phyloP scores from a whole-genome alignment of 768 basidiomycete genomes.

The Amanita inopinata region DNA sequence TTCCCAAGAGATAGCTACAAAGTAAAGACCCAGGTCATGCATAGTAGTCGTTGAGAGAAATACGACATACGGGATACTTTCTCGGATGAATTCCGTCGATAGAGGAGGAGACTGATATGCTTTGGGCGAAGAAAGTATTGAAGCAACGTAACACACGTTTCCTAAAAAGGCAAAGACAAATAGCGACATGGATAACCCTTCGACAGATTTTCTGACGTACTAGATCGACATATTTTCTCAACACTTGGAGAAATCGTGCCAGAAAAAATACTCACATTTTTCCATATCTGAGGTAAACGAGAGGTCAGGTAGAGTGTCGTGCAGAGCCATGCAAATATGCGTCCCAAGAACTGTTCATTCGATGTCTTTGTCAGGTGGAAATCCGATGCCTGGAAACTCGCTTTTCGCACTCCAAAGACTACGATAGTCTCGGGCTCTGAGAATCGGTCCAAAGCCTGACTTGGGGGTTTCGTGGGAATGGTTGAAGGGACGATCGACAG shows the following conservation, averaged over 20 bases:
- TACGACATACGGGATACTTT: constrained; percentile 72
- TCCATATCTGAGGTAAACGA: constrained; percentile 97
- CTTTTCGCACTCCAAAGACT: not conserved
- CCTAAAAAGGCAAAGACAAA: constrained; percentile 93
- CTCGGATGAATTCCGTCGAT: constrained; percentile 59
- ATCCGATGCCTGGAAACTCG: not conserved
- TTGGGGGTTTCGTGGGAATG: not conserved
- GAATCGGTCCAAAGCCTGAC: not conserved
- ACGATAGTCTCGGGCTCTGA: not conserved
- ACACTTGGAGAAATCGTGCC: not conserved
- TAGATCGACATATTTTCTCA: constrained; percentile 20
- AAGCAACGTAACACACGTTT: constrained; percentile 87
- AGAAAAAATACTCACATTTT: constrained; percentile 70
- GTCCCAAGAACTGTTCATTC: constrained; percentile 66
- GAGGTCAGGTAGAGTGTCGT: constrained; percentile 90
- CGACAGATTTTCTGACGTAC: constrained; percentile 87
- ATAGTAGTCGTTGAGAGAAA: not conserved
- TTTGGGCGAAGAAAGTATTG: constrained; percentile 73
- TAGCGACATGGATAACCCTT: constrained; percentile 89
- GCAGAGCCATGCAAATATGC: constrained; percentile 91
- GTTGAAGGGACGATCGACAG: not conserved
- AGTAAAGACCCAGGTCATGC: constrained; percentile 4
- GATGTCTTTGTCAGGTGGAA: constrained; percentile 14
- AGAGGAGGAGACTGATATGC: constrained; percentile 46
- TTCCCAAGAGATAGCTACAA: constrained; percentile 76